These are phyloP conservation scores for Penicillium lividum DNA, from an alignment of 495 filamentous ascomycete species.

Conservation along the genomic window DNA sequence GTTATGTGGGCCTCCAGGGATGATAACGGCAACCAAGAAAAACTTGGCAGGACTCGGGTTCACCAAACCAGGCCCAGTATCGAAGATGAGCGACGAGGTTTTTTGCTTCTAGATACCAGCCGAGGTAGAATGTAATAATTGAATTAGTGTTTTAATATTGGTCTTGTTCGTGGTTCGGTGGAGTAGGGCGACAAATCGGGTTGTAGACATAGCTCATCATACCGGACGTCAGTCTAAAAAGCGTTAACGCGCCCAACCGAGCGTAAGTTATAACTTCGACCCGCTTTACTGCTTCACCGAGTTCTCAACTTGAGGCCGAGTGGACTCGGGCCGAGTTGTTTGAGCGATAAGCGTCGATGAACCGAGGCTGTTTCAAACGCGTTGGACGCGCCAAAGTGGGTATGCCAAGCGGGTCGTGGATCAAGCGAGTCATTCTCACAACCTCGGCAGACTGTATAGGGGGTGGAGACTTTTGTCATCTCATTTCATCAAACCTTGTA, in stretches of 20 bases:
- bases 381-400: not conserved
- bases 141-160: not conserved
- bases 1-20: slow-evolving; percentile 44
- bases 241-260: slow-evolving; percentile 1
- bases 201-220: not conserved
- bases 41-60: slow-evolving; percentile 3
- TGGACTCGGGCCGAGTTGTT: not conserved
- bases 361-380: not conserved
- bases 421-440: too few species aligned
- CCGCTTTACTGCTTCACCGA: not conserved
- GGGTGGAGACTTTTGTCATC: too few species aligned
- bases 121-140: not conserved
- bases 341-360: not conserved
- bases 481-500: too few species aligned
- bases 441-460: too few species aligned
- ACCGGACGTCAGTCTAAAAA: not conserved
- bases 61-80: slow-evolving; percentile 30
- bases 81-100: slow-evolving; percentile 42
- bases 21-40: slow-evolving; percentile 42
- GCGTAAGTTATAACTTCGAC: not conserved
- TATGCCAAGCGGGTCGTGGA: not conserved
- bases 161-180: not conserved
- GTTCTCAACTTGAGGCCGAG: not conserved
- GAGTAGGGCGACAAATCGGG: not conserved
- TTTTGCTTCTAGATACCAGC: slow-evolving; percentile 34